Evolutionary conservation across 2,329 filamentous ascomycete species (phyloP), one percentile per base, ranked within the genome.

Genomic region (Diaporthe sp.): DNA sequence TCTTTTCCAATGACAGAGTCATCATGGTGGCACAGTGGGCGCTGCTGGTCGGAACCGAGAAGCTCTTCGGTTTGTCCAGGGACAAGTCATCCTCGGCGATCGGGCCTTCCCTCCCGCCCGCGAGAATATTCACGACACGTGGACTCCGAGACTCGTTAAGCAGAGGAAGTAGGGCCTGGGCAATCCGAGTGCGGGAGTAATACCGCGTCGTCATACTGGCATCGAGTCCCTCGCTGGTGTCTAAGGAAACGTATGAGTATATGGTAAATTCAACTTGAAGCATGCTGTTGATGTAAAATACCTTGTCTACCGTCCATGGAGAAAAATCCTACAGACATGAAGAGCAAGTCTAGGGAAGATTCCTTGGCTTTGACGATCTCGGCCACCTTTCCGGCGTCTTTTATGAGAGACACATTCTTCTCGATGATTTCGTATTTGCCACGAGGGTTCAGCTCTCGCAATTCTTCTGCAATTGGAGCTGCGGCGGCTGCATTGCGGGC

Each of bases 211-310:
- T 81, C 75, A 86, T 84, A 42, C 86, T 84, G 40, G 83, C 81
- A 74, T 90, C 86, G 22, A 91, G 82, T 22, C 88, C 88, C 80
- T 91, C 89, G 12, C 80, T 68, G 0, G 87, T 88, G 73, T 90
- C 88, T 67, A 35, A 38, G 38, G 2, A 19, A 17, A 25, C 2
- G 9, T 13, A 38, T 52, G 17, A 67, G 61, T 52, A 67, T 10
- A 52, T 52, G 45, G 7, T 2, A 67, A n/a, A n/a, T n/a, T n/a
- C n/a, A n/a, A n/a, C n/a, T n/a, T n/a, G n/a, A n/a, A n/a, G n/a
- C n/a, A n/a, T n/a, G n/a, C n/a, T n/a, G n/a, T n/a, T n/a, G 30
- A 3, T 1, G 9, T 12, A 7, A 35, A 52, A 33, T 40, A 67
- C 61, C 61, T 83, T 79, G 74, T 9, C 81, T 78, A 38, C 80